Conservation (phyloP, 768 basidiomycete genomes). For the Nidularia sp. region DNA sequence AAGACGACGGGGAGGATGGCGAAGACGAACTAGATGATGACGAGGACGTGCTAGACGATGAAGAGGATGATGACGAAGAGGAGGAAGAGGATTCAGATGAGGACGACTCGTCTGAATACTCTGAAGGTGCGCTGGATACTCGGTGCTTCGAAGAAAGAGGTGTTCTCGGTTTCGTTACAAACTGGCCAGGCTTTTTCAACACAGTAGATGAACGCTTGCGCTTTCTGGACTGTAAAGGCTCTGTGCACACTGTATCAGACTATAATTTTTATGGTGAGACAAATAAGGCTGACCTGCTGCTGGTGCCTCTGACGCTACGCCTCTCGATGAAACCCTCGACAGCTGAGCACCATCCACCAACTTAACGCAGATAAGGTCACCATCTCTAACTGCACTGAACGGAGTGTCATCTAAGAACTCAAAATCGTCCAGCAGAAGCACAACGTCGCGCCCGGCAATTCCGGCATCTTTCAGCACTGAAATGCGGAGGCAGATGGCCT, state of each 20-base stretch:
- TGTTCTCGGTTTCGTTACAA: background rate
- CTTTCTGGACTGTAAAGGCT: no score
- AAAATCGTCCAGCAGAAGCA: slow-evolving; percentile 41
- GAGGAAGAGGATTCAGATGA: slow-evolving; percentile 19
- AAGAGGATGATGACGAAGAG: slow-evolving; percentile 18
- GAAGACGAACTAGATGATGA: slow-evolving; percentile 1
- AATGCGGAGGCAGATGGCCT: slow-evolving; percentile 27
- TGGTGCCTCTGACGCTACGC: background rate
- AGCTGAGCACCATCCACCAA: slow-evolving; percentile 3
- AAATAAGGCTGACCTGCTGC: background rate
- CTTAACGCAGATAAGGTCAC: slow-evolving; percentile 39
- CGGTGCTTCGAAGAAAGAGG: background rate
- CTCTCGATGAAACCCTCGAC: background rate
- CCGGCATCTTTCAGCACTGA: slow-evolving; percentile 19
- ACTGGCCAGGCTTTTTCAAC: no score
- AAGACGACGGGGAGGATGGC: slow-evolving; percentile 10
- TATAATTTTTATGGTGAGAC: no score
- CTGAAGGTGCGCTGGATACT: slow-evolving; percentile 3
- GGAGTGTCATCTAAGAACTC: slow-evolving; percentile 38
- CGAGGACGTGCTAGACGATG: slow-evolving; percentile 16
- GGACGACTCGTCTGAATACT: slow-evolving; percentile 26
- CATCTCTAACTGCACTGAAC: slow-evolving; percentile 39
- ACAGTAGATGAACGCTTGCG: no score
- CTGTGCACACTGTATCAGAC: no score
- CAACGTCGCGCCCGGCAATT: slow-evolving; percentile 15